These are phyloP conservation scores for Colletotrichum agaves DNA, from an alignment of 2,329 filamentous ascomycete genomes.

Conservation along the genomic window DNA sequence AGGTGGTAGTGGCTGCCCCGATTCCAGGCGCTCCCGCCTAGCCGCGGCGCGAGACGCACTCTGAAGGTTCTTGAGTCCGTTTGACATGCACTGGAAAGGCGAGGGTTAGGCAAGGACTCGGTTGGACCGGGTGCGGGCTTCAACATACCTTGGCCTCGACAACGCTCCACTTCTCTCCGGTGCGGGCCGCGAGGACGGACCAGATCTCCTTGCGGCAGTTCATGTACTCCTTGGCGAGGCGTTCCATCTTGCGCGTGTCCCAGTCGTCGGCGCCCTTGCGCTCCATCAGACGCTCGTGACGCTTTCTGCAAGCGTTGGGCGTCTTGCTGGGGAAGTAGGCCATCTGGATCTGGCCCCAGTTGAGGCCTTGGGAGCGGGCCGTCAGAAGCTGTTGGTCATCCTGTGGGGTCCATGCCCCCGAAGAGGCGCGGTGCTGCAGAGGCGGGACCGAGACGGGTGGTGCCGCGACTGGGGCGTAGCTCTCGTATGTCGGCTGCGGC, in stretches of 20 bases:
- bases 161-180: constrained; percentile 86
- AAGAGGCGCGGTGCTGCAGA: constrained; percentile 64
- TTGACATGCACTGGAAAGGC: constrained; percentile 77
- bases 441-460: constrained; percentile 49
- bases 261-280: constrained; percentile 79
- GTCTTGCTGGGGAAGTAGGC: constrained; percentile 82
- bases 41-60: constrained; percentile 73
- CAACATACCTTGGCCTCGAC: constrained; percentile 69
- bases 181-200: constrained; percentile 75
- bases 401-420: constrained; percentile 76
- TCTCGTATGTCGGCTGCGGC: constrained; percentile 49
- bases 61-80: constrained; percentile 83
- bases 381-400: constrained; percentile 80
- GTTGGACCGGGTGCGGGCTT: background rate
- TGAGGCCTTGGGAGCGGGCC: constrained; percentile 79
- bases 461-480: constrained; percentile 49
- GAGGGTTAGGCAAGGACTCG: constrained; percentile 30
- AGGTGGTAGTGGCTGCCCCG: constrained; percentile 52
- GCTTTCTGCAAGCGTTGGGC: constrained; percentile 87
- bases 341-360: constrained; percentile 84
- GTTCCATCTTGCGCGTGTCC: constrained; percentile 80
- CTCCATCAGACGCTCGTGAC: constrained; percentile 86
- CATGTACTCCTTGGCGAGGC: constrained; percentile 82
- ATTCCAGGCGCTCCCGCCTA: constrained; percentile 71
- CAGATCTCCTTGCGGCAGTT: constrained; percentile 83